Conservation (phyloP, 106 monocot species). For the Dioscorea dumetorum region DNA sequence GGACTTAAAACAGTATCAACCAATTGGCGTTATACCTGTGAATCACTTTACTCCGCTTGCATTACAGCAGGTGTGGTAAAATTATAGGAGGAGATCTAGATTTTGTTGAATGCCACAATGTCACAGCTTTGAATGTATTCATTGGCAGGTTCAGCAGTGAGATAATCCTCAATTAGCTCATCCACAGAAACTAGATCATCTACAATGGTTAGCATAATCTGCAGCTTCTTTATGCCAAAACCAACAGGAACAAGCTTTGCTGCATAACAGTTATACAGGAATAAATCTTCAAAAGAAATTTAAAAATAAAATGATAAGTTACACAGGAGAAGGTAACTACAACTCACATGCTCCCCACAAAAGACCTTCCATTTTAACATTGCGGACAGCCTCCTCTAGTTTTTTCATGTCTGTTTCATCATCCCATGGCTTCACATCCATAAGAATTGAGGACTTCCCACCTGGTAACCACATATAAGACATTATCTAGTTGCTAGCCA, state of each 20-base stretch:
- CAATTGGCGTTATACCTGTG: too few relatives aligned
- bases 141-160: conserved; percentile 31
- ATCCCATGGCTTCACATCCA: conserved; percentile 97
- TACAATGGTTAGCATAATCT: conserved; percentile 44
- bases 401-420: conserved; percentile 98
- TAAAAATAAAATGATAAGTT: too few relatives aligned
- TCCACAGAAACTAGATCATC: conserved; percentile 44
- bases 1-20: too few relatives aligned
- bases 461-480: conserved; percentile 10
- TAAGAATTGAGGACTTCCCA: conserved; percentile 87
- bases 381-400: conserved; percentile 58
- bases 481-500: too few relatives aligned
- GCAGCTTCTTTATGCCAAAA: conserved; percentile 45
- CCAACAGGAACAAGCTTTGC: conserved; percentile 40
- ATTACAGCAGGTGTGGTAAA: neutral
- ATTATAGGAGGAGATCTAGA: neutral
- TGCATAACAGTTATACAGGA: neutral
- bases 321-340: neutral
- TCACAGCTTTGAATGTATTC: conserved; percentile 42
- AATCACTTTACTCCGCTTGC: too few relatives aligned
- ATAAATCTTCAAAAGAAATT: neutral
- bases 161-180: conserved; percentile 29
- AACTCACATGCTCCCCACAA: conserved; percentile 63
- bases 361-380: conserved; percentile 51
- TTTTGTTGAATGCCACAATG: conserved; percentile 46